Percentiles rank a stretch among this genome's conserved stretches.
Evolutionary conservation across 2,329 filamentous ascomycete genomes (phyloP).

Genomic region (Leptoxyphium fumago): DNA sequence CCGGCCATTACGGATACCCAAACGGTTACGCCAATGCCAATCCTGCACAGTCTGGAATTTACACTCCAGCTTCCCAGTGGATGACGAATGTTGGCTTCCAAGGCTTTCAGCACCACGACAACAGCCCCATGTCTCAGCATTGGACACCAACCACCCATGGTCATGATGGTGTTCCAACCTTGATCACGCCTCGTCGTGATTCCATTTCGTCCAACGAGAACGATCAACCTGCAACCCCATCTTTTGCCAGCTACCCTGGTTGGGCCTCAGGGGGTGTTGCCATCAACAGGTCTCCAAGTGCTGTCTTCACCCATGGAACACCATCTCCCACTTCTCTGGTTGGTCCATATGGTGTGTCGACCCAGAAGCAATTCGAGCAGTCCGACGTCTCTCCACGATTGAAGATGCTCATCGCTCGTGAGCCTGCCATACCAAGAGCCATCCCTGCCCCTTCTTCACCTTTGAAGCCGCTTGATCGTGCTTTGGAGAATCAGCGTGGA

Average conservation of each 20-base stretch:
- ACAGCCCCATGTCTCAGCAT: constrained; percentile 31
- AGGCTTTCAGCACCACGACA: constrained; percentile 30
- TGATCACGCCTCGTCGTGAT: constrained; percentile 37
- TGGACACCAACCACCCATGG: constrained; percentile 30
- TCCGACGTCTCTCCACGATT: constrained; percentile 31
- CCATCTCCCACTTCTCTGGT: constrained; percentile 35
- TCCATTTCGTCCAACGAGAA: constrained; percentile 39
- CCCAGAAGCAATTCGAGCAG: constrained; percentile 21
- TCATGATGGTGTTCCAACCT: constrained; percentile 31
- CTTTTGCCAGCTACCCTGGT: constrained; percentile 26
- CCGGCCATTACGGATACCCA: constrained; percentile 18
- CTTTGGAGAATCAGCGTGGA: constrained; percentile 82
- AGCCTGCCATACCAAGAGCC: constrained; percentile 73
- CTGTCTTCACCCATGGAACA: constrained; percentile 33
- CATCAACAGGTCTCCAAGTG: constrained; percentile 36
- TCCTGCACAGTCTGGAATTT: constrained; percentile 12
- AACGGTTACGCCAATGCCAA: constrained; percentile 9
- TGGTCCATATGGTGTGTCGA: constrained; percentile 28
- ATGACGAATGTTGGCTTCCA: constrained; percentile 26
- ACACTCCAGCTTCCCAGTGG: constrained; percentile 24
- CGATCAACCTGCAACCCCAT: constrained; percentile 35
- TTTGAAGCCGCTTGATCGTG: constrained; percentile 82
- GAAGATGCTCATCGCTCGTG: constrained; percentile 40
- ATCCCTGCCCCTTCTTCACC: constrained; percentile 81
- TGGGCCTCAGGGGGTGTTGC: constrained; percentile 26